Conservation (phyloP, 257 asterid genomes). For the Henckelia pumila region DNA sequence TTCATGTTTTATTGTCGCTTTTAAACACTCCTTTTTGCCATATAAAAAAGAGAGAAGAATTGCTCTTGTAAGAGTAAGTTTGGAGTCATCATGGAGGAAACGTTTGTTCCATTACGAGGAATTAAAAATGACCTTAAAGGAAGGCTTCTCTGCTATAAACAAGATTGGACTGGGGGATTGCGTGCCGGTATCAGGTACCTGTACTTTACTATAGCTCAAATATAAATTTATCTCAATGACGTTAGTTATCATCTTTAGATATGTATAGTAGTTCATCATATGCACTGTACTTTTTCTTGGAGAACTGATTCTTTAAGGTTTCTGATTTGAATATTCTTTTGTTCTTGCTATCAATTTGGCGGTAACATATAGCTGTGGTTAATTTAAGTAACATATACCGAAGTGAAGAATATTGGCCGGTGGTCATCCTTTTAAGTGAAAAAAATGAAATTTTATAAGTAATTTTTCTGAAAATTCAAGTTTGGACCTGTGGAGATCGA, state of each 20-base stretch:
- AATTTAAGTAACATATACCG: not conserved
- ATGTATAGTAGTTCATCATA: constrained; percentile 7
- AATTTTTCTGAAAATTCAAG: not conserved
- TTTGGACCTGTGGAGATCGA: not conserved
- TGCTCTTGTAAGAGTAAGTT: constrained; percentile 21
- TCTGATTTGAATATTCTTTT: constrained; percentile 6
- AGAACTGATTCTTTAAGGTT: not conserved
- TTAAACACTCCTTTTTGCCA: constrained; percentile 3
- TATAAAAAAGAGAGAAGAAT: constrained; percentile 9
- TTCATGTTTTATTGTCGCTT: constrained; percentile 26
- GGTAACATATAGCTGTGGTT: not conserved
- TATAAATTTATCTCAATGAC: constrained; percentile 20
- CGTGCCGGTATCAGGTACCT: constrained; percentile 85
- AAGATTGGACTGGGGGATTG: constrained; percentile 85
- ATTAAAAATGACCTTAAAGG: constrained; percentile 83
- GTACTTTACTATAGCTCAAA: constrained; percentile 22
- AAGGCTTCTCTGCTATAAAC: constrained; percentile 79
- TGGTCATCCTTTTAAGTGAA: not conserved
- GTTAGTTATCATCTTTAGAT: not conserved
- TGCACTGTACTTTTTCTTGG: not conserved
- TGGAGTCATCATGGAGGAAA: constrained; percentile 67
- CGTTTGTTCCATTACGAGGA: constrained; percentile 89
- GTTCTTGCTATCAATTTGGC: constrained; percentile 12
- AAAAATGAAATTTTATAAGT: too few species aligned
- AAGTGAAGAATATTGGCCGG: not conserved